A percentile compares a stretch with the other conserved stretches of the same genome.
Conservation (phyloP, 2,329 filamentous ascomycete species). For the Cladobotryum protrusum region DNA sequence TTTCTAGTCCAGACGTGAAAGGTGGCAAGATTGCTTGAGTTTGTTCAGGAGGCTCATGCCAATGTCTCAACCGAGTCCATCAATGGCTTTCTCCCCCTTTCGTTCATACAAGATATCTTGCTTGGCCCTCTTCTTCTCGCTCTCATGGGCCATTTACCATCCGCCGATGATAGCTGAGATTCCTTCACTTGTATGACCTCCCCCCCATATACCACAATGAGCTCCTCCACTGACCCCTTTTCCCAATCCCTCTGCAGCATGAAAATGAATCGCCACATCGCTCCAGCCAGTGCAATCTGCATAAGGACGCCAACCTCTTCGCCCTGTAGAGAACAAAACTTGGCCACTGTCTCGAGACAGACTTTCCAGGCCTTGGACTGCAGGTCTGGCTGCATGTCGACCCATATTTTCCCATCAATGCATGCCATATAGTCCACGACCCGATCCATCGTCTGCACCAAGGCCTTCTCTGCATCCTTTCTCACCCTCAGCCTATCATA, state of each 20-base stretch:
- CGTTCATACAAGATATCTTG: background rate
- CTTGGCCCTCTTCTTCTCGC: too few species aligned
- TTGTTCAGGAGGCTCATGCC: too few species aligned
- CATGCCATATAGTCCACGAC: background rate
- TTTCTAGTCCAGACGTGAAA: too few species aligned
- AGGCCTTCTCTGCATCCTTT: too few species aligned
- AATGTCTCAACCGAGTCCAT: too few species aligned
- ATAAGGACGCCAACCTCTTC: background rate
- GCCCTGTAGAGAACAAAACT: background rate
- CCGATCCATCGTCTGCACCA: background rate
- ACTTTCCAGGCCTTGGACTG: background rate
- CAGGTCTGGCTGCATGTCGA: background rate
- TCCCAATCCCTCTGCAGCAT: background rate
- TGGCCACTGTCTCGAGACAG: background rate
- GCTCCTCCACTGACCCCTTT: background rate
- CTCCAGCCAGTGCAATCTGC: background rate
- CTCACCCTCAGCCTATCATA: background rate
- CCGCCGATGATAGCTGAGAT: background rate
- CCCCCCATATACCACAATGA: background rate
- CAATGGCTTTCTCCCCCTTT: too few species aligned
- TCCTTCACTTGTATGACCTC: background rate
- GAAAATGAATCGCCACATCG: background rate
- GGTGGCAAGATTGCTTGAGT: too few species aligned
- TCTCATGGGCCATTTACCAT: background rate
- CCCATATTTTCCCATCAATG: background rate